Base-by-base conservation (phyloP, 228 moss, liverwort and hornwort genomes). In the Sphagnum magellanicum region DNA sequence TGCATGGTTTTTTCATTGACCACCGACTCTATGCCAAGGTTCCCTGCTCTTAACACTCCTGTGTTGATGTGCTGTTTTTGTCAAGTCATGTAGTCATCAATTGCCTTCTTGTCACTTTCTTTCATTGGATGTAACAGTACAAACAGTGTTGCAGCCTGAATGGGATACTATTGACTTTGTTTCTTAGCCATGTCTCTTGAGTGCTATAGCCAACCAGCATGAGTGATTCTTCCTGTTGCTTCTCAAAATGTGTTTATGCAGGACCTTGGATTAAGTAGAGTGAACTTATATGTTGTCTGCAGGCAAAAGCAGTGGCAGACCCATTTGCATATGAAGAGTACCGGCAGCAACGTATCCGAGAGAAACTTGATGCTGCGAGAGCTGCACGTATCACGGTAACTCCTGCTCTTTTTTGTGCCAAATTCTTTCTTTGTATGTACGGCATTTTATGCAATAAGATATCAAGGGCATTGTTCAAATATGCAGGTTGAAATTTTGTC, bases 1-100 rank as follows among this genome's bases (percentile, higher is more conserved):
- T 98, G 98, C 98, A 98, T 79, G 98, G 98, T 7, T 98, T 90
- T 78, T 94, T 98, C 73, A 87, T 98, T 52, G 90, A 98, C 72
- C 87, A 98, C 73, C 88, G 93, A 9, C 83, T 94, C 5, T 84
- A 93, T 72, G 86, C 77, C 16, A 98, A 98, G 83, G 88, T 89
- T 49, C 64, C 52, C 47, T 52, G 48, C 48, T 14, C n/a, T 6
- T 49, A 55, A 8, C 55, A 55, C 55, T 55, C 55, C 12, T 55
- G 8, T 55, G 8, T 2, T 12, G 8, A 8, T 55, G 55, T 55
- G 55, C 55, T 3, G 55, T 55, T 3, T 32, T 3, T 32, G 32
- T 32, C 32, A 32, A 32, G 32, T 32, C 32, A 32, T 32, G 32
- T 32, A 2, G 32, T 32, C 32, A 32, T 32, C 32, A 32, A 32